Percentiles rank a stretch among this genome's conserved stretches.
phyloP scores from a whole-genome alignment of 495 filamentous ascomycete genomes.

The Parachaetomium inaequale region DNA sequence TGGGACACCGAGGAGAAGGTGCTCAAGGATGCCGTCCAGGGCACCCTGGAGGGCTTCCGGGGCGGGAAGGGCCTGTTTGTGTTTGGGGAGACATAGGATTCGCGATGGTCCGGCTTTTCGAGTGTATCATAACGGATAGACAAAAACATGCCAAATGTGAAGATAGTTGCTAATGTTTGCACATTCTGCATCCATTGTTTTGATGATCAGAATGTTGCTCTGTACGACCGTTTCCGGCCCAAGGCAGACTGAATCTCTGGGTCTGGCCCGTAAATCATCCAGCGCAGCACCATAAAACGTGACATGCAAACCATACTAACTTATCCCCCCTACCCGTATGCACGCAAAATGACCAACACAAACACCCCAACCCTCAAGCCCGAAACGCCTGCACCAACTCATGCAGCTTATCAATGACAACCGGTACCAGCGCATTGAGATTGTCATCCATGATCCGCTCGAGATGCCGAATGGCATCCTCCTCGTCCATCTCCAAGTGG shows the following conservation, averaged over 20 bases:
- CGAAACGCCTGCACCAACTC: slow-evolving; percentile 89
- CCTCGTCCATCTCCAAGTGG: slow-evolving; percentile 86
- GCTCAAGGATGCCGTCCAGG: slow-evolving; percentile 69
- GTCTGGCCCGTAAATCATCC: no score
- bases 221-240: no score
- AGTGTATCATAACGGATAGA: not conserved
- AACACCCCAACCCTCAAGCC: slow-evolving; percentile 58
- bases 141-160: not conserved
- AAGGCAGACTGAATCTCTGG: no score
- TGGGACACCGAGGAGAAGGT: slow-evolving; percentile 68
- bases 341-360: not conserved
- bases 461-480: slow-evolving; percentile 84
- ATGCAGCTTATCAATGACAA: slow-evolving; percentile 92
- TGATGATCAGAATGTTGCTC: no score
- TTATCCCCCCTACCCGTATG: not conserved
- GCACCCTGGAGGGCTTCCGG: slow-evolving; percentile 74
- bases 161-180: not conserved
- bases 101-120: no score
- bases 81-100: slow-evolving; percentile 52
- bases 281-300: no score
- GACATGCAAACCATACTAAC: not conserved
- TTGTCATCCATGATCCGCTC: slow-evolving; percentile 86
- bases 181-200: not conserved
- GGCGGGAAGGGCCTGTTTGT: slow-evolving; percentile 87
- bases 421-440: slow-evolving; percentile 79